These are phyloP conservation scores for Astraeus odoratus DNA, from an alignment of 768 basidiomycete species.

Conservation along the genomic window DNA sequence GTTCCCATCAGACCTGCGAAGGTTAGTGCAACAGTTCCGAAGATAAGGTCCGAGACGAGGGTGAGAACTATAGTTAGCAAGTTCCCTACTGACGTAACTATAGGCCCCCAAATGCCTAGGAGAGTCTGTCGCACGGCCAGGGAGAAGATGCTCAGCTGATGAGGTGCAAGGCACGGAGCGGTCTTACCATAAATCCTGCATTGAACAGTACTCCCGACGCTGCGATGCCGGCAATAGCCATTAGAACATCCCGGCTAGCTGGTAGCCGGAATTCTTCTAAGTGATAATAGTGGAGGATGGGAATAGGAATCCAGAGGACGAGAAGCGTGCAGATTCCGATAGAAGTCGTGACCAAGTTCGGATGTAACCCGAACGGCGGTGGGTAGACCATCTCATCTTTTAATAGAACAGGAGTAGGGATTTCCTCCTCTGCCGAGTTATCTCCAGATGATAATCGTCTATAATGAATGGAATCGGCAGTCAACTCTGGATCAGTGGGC, in stretches of 20 bases:
- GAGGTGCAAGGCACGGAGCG: background rate
- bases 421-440: constrained; percentile 15
- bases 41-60: constrained; percentile 68
- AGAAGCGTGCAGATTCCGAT: constrained; percentile 76
- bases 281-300: constrained; percentile 59
- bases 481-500: constrained; percentile 53
- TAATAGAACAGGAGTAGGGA: constrained; percentile 7
- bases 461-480: constrained; percentile 35
- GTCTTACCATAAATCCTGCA: constrained; percentile 73
- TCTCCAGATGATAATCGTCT: constrained; percentile 37
- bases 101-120: constrained; percentile 81
- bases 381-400: constrained; percentile 38
- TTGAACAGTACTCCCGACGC: constrained; percentile 73
- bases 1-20: constrained; percentile 72
- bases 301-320: constrained; percentile 73
- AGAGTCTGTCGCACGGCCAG: constrained; percentile 48
- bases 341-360: constrained; percentile 72
- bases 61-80: constrained; percentile 94
- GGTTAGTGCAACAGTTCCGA: constrained; percentile 61
- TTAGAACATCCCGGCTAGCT: constrained; percentile 33
- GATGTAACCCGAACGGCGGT: constrained; percentile 78
- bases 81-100: constrained; percentile 82
- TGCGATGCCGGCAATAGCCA: constrained; percentile 63
- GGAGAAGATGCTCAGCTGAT: background rate
- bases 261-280: constrained; percentile 68